phyloP scores from a whole-genome alignment of 768 basidiomycete species.

The Pleurotus ostreatus region DNA sequence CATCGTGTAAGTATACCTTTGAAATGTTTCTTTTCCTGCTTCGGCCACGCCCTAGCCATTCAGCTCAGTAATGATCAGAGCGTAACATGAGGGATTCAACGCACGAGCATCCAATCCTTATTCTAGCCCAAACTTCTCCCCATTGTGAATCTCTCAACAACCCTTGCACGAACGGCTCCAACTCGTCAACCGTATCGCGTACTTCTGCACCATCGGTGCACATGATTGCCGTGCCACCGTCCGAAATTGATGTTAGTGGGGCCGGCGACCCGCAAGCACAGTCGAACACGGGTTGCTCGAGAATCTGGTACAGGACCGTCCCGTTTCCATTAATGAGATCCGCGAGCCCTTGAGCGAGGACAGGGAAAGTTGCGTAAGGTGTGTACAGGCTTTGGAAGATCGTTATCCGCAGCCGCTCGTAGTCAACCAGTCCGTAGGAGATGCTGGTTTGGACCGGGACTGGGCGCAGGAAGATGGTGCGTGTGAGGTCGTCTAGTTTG shows the following conservation, averaged over 20 bases:
- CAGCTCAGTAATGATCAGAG: neutral
- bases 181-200: constrained; percentile 12
- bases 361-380: constrained; percentile 14
- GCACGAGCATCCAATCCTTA: constrained; percentile 17
- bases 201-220: constrained; percentile 18
- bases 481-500: constrained; percentile 12
- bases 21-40: constrained; percentile 18
- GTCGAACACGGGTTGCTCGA: neutral
- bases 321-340: constrained; percentile 21
- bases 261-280: neutral
- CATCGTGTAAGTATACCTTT: constrained; percentile 9
- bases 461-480: constrained; percentile 13
- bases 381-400: constrained; percentile 19
- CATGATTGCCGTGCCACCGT: constrained; percentile 11
- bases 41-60: constrained; percentile 22
- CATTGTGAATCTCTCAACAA: constrained; percentile 13
- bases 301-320: constrained; percentile 9
- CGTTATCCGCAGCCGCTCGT: constrained; percentile 10
- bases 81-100: neutral
- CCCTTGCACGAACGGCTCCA: constrained; percentile 7
- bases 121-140: constrained; percentile 14
- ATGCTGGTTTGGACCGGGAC: constrained; percentile 13
- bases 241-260: neutral
- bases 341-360: constrained; percentile 17
- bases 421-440: constrained; percentile 20